A percentile compares a stretch with the other conserved stretches of the same genome.
phyloP scores from a whole-genome alignment of 106 monocot genomes.

The Dactylorhiza incarnata region DNA sequence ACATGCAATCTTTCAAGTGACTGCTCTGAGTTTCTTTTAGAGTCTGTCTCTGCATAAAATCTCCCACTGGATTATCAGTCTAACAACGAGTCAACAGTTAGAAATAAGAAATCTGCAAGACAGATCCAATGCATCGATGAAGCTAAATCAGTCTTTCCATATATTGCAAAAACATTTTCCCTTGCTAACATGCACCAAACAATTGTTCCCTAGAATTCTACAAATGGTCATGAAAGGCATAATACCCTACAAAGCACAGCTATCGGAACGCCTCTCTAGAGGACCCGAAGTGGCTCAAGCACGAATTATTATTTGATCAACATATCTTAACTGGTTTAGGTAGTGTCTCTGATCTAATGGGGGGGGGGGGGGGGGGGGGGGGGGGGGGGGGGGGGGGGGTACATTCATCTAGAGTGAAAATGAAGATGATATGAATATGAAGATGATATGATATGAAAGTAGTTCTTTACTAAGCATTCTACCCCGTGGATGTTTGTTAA shows the following conservation, averaged over 20 bases:
- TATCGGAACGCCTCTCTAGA: conserved; percentile 23
- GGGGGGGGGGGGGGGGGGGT: too few relatives aligned
- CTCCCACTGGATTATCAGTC: conserved; percentile 14
- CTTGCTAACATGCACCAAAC: conserved; percentile 6
- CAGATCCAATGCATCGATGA: conserved; percentile 10
- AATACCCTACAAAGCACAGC: conserved; percentile 21
- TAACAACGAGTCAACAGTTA: background rate
- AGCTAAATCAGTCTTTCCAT: conserved; percentile 14
- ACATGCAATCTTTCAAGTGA: conserved; percentile 8
- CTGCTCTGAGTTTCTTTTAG: conserved; percentile 9
- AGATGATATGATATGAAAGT: too few relatives aligned
- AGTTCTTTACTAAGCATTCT: too few relatives aligned
- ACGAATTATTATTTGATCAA: conserved; percentile 24
- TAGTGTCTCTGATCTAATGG: conserved; percentile 10
- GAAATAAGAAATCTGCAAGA: conserved; percentile 13
- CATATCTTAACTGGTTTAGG: conserved; percentile 16
- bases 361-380: too few relatives aligned
- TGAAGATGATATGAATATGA: too few relatives aligned
- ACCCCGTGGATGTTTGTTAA: too few relatives aligned
- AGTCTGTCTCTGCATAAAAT: conserved; percentile 12
- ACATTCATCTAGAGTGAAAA: too few relatives aligned
- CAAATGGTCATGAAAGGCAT: conserved; percentile 25
- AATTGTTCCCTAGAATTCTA: conserved; percentile 15
- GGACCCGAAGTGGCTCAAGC: conserved; percentile 42
- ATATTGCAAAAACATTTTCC: background rate